Percentiles rank a stretch among this genome's conserved stretches.
Evolutionary conservation across 2,329 filamentous ascomycete genomes (phyloP).

Genomic region (Ophiobolus disseminans): DNA sequence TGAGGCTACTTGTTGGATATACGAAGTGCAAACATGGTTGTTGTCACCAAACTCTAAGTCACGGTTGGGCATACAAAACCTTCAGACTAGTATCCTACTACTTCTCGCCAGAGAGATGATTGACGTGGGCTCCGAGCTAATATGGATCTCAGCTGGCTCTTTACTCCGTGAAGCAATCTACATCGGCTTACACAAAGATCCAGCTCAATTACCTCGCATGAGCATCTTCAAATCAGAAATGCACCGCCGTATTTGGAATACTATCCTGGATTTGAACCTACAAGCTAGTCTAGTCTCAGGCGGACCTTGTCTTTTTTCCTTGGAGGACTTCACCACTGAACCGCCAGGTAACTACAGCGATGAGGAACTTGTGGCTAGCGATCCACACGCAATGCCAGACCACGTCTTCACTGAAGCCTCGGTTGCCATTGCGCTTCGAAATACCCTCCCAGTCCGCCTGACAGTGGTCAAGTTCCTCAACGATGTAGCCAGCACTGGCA

Average conservation of each 20-base stretch:
- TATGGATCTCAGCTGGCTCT: conserved; percentile 49
- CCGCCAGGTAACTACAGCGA: conserved; percentile 52
- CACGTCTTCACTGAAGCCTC: conserved; percentile 45
- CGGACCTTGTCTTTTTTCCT: conserved; percentile 43
- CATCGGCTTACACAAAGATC: conserved; percentile 53
- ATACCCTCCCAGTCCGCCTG: conserved; percentile 48
- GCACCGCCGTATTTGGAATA: conserved; percentile 43
- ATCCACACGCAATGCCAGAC: conserved; percentile 37
- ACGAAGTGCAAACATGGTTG: conserved; percentile 64
- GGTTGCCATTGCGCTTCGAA: conserved; percentile 46
- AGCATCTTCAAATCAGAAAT: conserved; percentile 34
- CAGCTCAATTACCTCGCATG: conserved; percentile 37
- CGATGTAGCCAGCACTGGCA: conserved; percentile 25
- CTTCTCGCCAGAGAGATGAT: conserved; percentile 48
- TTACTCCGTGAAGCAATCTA: conserved; percentile 50
- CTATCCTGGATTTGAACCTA: conserved; percentile 47
- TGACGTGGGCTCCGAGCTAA: conserved; percentile 44
- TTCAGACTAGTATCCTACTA: conserved; percentile 56
- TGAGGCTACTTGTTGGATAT: conserved; percentile 63
- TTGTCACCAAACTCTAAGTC: conserved; percentile 62
- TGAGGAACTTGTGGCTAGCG: conserved; percentile 42
- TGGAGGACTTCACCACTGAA: conserved; percentile 47
- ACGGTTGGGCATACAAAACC: conserved; percentile 56
- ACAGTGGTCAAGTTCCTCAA: conserved; percentile 43
- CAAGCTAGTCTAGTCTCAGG: conserved; percentile 49